These are phyloP conservation scores for Aspergillus fumigatiaffinis DNA, from an alignment of 2,329 filamentous ascomycete genomes.

Conservation along the genomic window DNA sequence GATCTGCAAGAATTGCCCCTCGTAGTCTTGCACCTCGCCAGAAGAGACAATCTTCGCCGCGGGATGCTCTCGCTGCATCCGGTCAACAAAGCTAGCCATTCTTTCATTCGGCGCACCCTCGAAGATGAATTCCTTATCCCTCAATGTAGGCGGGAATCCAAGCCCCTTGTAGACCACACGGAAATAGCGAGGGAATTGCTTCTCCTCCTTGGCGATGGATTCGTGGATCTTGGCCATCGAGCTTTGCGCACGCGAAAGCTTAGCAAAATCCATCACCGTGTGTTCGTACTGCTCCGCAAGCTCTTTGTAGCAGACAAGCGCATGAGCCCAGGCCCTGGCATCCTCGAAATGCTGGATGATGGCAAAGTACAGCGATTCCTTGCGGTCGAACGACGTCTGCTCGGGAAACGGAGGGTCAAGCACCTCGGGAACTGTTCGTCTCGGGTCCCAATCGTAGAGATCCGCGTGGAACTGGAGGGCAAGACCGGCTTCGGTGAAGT, in stretches of 20 bases:
- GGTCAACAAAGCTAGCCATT: slow-evolving; percentile 77
- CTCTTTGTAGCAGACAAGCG: slow-evolving; percentile 82
- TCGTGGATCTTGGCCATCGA: slow-evolving; percentile 94
- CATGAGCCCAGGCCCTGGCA: slow-evolving; percentile 89
- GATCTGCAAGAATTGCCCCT: slow-evolving; percentile 86
- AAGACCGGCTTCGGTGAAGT: slow-evolving; percentile 82
- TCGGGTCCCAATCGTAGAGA: slow-evolving; percentile 85
- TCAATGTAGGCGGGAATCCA: slow-evolving; percentile 74
- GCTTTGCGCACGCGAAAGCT: slow-evolving; percentile 81
- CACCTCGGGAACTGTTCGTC: slow-evolving; percentile 61
- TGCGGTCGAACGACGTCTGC: slow-evolving; percentile 86
- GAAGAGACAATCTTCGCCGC: slow-evolving; percentile 73
- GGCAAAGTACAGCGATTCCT: slow-evolving; percentile 85
- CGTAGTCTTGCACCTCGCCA: slow-evolving; percentile 70
- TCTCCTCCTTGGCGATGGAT: slow-evolving; percentile 76
- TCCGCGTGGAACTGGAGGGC: slow-evolving; percentile 88
- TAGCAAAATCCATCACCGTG: slow-evolving; percentile 85
- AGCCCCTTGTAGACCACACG: slow-evolving; percentile 84
- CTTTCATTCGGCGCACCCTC: slow-evolving; percentile 76
- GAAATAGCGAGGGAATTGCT: slow-evolving; percentile 79
- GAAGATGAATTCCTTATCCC: slow-evolving; percentile 90
- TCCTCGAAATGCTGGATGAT: slow-evolving; percentile 96
- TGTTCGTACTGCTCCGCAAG: slow-evolving; percentile 86
- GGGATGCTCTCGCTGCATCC: slow-evolving; percentile 87
- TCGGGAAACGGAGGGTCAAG: slow-evolving; percentile 72